Base-by-base conservation (phyloP, 768 basidiomycete species). In the Boletus barrowsii region DNA sequence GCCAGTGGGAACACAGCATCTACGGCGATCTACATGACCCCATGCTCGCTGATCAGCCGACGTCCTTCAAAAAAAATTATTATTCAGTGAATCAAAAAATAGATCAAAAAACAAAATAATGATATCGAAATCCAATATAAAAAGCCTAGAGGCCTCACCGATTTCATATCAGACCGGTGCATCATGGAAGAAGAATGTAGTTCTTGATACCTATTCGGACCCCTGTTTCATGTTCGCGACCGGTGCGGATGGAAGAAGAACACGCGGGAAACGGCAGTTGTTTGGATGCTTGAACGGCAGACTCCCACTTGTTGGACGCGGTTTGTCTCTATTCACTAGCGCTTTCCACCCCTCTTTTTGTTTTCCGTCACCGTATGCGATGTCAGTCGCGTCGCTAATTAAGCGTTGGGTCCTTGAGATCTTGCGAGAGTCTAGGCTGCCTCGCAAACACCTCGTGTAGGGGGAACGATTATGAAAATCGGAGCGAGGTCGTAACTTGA, bases 361-460 rank as follows among this genome's bases (percentile, higher is more conserved):
- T 4, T 43, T 29, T 51, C 33, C 29, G 29, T 29, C 29, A 29
- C 1, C 29, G 29, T 9, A 29, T 29, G 29, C 29, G 29, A 29
- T 29, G 29, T 29, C 29, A 9, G 29, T 29, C 29, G 9, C 8
- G 29, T 29, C 29, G 29, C 29, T 29, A 29, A 29, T 29, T 8
- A 29, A 29, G 29, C 29, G 29, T 29, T 29, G 29, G 29, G 26
- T 26, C 26, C 26, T 29, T 29, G 29, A 2, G 26, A 29, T 29
- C 9, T 29, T 29, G 42, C 1, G 40, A 46, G 42, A 48, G 55
- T 40, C 53, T 54, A 53, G 56, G 15, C 65, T 47, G 49, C 62
- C 55, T 65, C 59, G 36, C 59, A 67, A 67, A 29, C 5, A 22
- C 65, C 64, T 57, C 64, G 55, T 65, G 65, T 48, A 43, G 22